These are phyloP conservation scores for Cyphellophora attinorum DNA, from an alignment of 2,329 filamentous ascomycete species.

Conservation along the genomic window DNA sequence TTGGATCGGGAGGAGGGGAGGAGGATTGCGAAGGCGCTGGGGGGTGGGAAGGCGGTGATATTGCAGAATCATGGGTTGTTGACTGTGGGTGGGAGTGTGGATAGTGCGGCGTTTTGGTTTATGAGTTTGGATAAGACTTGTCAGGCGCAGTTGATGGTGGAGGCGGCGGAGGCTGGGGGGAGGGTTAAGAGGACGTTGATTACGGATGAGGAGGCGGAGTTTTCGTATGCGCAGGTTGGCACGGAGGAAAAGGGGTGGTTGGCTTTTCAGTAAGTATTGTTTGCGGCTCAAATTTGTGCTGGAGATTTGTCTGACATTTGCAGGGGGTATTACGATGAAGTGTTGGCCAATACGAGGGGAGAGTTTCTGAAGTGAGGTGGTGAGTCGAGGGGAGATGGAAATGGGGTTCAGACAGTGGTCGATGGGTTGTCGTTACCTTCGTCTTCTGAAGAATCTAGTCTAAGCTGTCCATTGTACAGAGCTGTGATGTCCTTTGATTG, in stretches of 20 bases:
- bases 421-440: no score
- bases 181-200: constrained; percentile 20
- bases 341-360: constrained; percentile 41
- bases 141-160: constrained; percentile 30
- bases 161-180: constrained; percentile 28
- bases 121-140: constrained; percentile 34
- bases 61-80: constrained; percentile 48
- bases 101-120: constrained; percentile 47
- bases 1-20: constrained; percentile 43
- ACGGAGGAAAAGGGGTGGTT: constrained; percentile 43
- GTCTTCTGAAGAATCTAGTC: no score
- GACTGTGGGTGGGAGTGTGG: constrained; percentile 41
- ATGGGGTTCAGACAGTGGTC: no score
- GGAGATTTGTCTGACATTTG: no score
- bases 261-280: constrained; percentile 42
- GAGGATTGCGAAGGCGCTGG: constrained; percentile 39
- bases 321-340: constrained; percentile 48
- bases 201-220: constrained; percentile 18
- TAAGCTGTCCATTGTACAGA: no score
- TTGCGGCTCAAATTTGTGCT: no score
- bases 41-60: constrained; percentile 41
- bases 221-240: constrained; percentile 18
- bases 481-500: no score
- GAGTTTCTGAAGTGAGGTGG: constrained; percentile 41
- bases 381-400: no score